Evolutionary conservation across 1,284 basidiomycete species (phyloP).

Genomic region (Apiotrichum porosum): DNA sequence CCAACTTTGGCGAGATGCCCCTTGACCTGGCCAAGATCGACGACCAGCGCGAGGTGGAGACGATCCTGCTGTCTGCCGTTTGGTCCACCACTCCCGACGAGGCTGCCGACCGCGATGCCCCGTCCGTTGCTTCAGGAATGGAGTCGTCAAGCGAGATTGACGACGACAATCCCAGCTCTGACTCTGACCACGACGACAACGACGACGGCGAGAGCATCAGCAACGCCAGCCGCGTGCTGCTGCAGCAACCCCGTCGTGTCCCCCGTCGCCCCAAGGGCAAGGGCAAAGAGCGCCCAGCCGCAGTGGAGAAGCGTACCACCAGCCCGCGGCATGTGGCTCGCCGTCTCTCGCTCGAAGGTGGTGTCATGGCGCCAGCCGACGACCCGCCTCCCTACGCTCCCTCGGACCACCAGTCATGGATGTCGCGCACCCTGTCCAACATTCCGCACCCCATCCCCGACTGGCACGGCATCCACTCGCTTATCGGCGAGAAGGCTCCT

Average conservation of each 20-base stretch:
- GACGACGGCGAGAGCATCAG: conserved; percentile 20
- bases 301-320: not conserved
- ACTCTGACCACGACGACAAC: conserved; percentile 26
- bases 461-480: conserved; percentile 29
- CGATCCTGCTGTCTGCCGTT: conserved; percentile 44
- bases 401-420: conserved; percentile 29
- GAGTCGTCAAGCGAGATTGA: conserved; percentile 35
- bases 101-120: conserved; percentile 3
- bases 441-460: conserved; percentile 36
- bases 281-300: conserved; percentile 7
- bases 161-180: conserved; percentile 45
- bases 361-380: conserved; percentile 19
- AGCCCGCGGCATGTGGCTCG: not conserved
- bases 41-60: conserved; percentile 52
- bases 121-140: conserved; percentile 1
- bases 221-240: conserved; percentile 8
- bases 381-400: conserved; percentile 40
- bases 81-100: conserved; percentile 31
- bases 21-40: conserved; percentile 66
- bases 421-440: conserved; percentile 38
- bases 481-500: conserved; percentile 12
- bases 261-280: conserved; percentile 15
- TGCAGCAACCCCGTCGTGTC: conserved; percentile 6
- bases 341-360: conserved; percentile 4
- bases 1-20: conserved; percentile 71